Percentiles rank a stretch among this genome's conserved stretches.
Evolutionary conservation across 371 early-diverging fungal species (phyloP).

Genomic region (Vairimorpha necatrix): DNA sequence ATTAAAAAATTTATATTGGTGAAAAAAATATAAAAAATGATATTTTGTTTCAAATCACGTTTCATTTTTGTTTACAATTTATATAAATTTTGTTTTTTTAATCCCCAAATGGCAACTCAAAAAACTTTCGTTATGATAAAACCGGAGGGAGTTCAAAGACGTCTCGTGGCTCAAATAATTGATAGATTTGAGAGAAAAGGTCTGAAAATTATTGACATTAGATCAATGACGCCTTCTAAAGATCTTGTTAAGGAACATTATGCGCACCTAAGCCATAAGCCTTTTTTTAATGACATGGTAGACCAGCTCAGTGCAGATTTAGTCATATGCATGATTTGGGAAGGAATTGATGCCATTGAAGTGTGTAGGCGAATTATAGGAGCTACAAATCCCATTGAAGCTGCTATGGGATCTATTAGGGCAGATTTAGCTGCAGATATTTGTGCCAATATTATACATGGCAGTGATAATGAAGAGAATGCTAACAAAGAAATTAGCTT

Average conservation of each 20-base stretch:
- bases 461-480: conserved; percentile 88
- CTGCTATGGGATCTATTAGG: conserved; percentile 94
- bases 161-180: conserved; percentile 87
- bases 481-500: conserved; percentile 89
- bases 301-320: conserved; percentile 80
- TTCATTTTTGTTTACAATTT: not conserved
- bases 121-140: conserved; percentile 67
- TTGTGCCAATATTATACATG: conserved; percentile 89
- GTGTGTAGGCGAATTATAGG: conserved; percentile 90
- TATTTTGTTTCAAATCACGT: not conserved
- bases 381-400: conserved; percentile 73
- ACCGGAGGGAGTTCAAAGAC: conserved; percentile 66
- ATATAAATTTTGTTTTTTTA: not conserved
- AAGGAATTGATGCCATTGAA: conserved; percentile 88
- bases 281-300: conserved; percentile 87
- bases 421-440: conserved; percentile 78
- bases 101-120: conserved; percentile 65
- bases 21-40: not conserved
- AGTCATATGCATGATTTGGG: conserved; percentile 84
- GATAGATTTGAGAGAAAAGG: conserved; percentile 78
- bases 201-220: conserved; percentile 72
- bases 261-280: conserved; percentile 77
- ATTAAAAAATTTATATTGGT: no score
- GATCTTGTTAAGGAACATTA: conserved; percentile 87
- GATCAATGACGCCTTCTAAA: conserved; percentile 71